Base-by-base conservation (phyloP, 768 basidiomycete species). In the Phlegmacium glaucopus region DNA sequence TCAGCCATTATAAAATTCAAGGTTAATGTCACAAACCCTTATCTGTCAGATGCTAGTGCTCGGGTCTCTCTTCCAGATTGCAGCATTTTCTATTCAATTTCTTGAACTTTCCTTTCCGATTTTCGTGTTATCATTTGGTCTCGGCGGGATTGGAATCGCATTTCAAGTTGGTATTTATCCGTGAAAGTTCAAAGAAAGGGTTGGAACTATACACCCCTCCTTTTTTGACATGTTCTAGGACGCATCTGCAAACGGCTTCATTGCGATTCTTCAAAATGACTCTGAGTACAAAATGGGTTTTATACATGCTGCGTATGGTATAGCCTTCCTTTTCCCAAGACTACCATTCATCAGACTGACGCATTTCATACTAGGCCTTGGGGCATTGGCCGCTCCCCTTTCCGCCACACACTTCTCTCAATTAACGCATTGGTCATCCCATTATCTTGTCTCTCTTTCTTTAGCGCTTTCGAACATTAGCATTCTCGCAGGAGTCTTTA, bases 341-440 rank as follows among this genome's bases (percentile, higher is more conserved):
- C 11, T 17, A 9, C 18, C 18, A 10, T 30, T 16, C 11, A 15
- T 15, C 34, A 22, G 22, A 22, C 22, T 22, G 5, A 22, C 22
- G 5, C 5, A 22, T 3, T 22, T 16, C n/a, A 34, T 40, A 38
- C 4, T 35, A 87, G 85, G 86, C 17, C 67, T 72, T 1, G 87
- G 87, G 1, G 86, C 85, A 2, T 64, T 87, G 3, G 65, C 68
- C n/a, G 65, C 90, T 0, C 91, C 92, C 4, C 73, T 94, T 13
- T 79, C 85, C 0, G 75, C 91, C 0, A 94, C 92, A 0, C 87
- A 90, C 44, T 93, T 94, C 53, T 72, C 87, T 0, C 77, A 80
- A 45, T 58, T 77, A 32, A 61, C 54, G 1, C 73, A 67, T 27
- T 92, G 90, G 90, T 86, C 83, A 0, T 83, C 85, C 60, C 85